phyloP scores from a whole-genome alignment of 257 asterid species.

The Penstemon newberryi region DNA sequence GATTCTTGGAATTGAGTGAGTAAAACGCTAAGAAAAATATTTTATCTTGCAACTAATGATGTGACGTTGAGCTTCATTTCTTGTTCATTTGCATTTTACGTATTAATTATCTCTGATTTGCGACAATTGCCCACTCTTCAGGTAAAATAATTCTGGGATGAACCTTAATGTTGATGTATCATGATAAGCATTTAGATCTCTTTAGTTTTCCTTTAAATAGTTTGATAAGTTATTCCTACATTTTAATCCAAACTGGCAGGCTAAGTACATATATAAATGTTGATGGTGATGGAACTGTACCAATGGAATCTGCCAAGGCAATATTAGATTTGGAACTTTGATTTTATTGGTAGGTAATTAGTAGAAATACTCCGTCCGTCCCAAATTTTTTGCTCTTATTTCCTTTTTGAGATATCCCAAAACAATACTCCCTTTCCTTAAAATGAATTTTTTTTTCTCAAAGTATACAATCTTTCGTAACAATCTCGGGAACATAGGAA shows the following conservation, averaged over 20 bases:
- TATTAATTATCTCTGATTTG: conserved; percentile 75
- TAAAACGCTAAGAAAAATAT: no score
- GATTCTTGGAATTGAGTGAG: no score
- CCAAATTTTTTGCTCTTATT: no score
- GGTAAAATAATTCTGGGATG: conserved; percentile 44
- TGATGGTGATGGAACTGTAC: conserved; percentile 99
- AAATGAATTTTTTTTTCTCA: no score
- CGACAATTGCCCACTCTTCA: conserved; percentile 51
- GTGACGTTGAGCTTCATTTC: background rate
- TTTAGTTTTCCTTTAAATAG: conserved; percentile 2
- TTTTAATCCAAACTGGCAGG: conserved; percentile 44
- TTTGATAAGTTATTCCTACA: conserved; percentile 15
- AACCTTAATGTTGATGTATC: conserved; percentile 8
- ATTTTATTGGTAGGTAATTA: background rate
- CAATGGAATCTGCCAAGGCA: conserved; percentile 90
- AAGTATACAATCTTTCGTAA: no score
- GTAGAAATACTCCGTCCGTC: conserved; percentile 30
- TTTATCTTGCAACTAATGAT: background rate
- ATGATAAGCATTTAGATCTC: conserved; percentile 13
- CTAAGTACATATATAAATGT: conserved; percentile 58
- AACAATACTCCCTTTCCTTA: no score
- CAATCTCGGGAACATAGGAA: no score
- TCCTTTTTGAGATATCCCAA: no score
- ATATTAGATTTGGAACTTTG: conserved; percentile 17
- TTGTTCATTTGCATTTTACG: conserved; percentile 70